These are phyloP conservation scores for Saccharomycopsis fermentans DNA, from an alignment of 805 yeast species.

Conservation along the genomic window DNA sequence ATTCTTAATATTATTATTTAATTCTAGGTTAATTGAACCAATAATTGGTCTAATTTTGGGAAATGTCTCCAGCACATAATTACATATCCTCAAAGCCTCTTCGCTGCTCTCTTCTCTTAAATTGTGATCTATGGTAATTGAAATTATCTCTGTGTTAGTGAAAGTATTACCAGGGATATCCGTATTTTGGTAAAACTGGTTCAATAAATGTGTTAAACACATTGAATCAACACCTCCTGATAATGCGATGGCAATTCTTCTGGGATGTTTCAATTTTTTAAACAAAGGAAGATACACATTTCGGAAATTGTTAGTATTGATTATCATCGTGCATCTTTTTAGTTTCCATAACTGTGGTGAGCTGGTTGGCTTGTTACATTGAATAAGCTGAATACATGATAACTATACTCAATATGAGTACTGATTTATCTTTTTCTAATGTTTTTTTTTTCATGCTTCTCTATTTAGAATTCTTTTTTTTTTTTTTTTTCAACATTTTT, in stretches of 20 bases:
- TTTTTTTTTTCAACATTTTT: no score
- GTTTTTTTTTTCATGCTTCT: no score
- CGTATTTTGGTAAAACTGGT: slow-evolving; percentile 10
- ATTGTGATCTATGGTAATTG: slow-evolving; percentile 34
- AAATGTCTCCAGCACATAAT: slow-evolving; percentile 1
- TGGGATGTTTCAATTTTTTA: not conserved
- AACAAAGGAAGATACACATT: not conserved
- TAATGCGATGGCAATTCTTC: slow-evolving; percentile 27
- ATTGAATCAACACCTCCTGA: slow-evolving; percentile 42
- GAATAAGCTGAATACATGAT: no score
- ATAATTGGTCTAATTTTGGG: slow-evolving; percentile 16
- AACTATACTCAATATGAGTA: no score
- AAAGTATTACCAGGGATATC: slow-evolving; percentile 19
- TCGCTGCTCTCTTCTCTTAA: slow-evolving; percentile 26
- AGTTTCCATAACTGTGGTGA: not conserved
- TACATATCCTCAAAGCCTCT: slow-evolving; percentile 29
- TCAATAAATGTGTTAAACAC: slow-evolving; percentile 31
- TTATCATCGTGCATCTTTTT: not conserved
- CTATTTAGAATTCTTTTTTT: no score
- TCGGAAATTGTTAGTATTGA: not conserved
- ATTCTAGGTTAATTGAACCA: slow-evolving; percentile 22
- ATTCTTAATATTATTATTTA: slow-evolving; percentile 22
- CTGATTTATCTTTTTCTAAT: no score
- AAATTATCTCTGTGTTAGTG: slow-evolving; percentile 24
- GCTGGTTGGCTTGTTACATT: no score